Evolutionary conservation across 2,329 filamentous ascomycete species (phyloP), one percentile per base, ranked within the genome.

Genomic region (Penicillium crustosum): DNA sequence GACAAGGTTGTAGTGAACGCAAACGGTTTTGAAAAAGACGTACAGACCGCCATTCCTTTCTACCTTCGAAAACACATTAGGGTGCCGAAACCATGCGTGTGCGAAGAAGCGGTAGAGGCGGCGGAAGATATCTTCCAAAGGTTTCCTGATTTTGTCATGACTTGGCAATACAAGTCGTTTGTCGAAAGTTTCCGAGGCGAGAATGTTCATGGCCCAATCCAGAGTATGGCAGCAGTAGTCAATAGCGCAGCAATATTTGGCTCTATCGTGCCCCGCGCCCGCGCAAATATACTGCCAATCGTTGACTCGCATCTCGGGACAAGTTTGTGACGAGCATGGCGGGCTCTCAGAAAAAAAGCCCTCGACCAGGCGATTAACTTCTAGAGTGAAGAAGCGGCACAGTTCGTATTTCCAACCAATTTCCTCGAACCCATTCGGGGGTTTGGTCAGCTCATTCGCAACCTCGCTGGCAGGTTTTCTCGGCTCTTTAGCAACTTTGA

Each of bases 231-330:
- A 97, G 82, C 93, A 97, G 79, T 99, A 99, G 78, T 99, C 94
- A 71, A 99, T 97, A 51, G 94, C 94, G 76, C 93, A 97, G 80
- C 94, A 99, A 68, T 44, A 44, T 29, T 44, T 29, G 23, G 42
- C 42, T 27, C 25, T 12, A 25, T 25, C 8, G 42, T 44, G 42
- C 9, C 42, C 42, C 5, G 42, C 42, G 9, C 42, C 42, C 42
- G 94, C 94, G 78, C 94, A 99, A 48, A 99, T 86, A 71, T 97
- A 99, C 78, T 99, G 94, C 94, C 94, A 99, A 79, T 99, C 93
- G 31, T 90, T 94, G 2, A 94, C 94, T 71, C 94, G 92, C 94
- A 99, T 99, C 78, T 99, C 94, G 33, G 93, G 92, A 70, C 94
- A 99, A 1, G 94, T 97, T 62, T 83, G 82, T 15, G 90, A 85